Evolutionary conservation across 768 basidiomycete genomes (phyloP), one percentile per base, ranked within the genome.

Genomic region (Auricularia sp.): DNA sequence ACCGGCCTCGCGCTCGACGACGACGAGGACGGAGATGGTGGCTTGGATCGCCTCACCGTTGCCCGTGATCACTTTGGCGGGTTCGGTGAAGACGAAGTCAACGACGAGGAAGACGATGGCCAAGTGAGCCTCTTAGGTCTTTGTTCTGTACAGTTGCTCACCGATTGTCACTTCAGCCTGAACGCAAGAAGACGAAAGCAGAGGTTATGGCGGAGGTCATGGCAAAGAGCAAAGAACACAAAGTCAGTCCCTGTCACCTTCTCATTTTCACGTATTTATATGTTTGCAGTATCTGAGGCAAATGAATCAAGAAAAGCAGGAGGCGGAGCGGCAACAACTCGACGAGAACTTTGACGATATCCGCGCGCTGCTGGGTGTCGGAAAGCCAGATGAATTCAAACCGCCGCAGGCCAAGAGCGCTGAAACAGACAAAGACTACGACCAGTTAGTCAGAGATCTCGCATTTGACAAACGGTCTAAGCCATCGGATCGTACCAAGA

Each of bases 191-290:
- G 76, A 85, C 87, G 3, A 97, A 96, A 75, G 88, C 91, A 1
- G 95, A 99, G 71, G 91, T 98, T 66, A 98, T 99, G 97, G 85
- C 90, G 0, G 97, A 99, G 73, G 90, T 99, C 39, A 92, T 99
- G 56, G 90, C 93, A 1, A 99, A 98, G 76, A 95, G 93, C 76
- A 99, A 99, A 75, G 85, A 87, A 61, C 86, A 98, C 77, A 98
- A 96, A 80, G 96, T 93, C 69, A 36, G 76, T 72, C 18, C 63
- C 64, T 65, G 39, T 36, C 61, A 51, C 36, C 58, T 3, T 1
- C 54, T 42, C 66, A 36, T 62, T n/a, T 11, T 14, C 12, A 51
- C 29, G 34, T 6, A 47, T 36, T 43, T 58, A 36, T 12, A 18
- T 12, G 21, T 44, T 21, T 36, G 18, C 65, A 98, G 96, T 76